Percentiles rank a stretch among this genome's conserved stretches.
phyloP scores from a whole-genome alignment of 2,329 filamentous ascomycete genomes.

The Elsinoe perseae region DNA sequence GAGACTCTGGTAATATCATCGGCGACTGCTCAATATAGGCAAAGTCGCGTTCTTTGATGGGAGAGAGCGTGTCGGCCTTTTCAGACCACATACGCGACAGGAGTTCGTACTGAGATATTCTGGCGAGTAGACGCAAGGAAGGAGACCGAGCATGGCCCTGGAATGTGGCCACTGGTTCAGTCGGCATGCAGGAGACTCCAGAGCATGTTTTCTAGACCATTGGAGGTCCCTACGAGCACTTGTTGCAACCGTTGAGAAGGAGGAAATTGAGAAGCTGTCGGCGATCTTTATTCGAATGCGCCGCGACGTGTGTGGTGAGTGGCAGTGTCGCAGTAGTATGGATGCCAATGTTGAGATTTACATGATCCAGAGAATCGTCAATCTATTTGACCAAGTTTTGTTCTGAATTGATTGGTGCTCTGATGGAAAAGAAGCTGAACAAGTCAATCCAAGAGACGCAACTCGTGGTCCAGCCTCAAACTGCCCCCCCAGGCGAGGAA shows the following conservation, averaged over 20 bases:
- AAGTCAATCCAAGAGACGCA: not conserved
- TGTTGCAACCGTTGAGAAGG: constrained; percentile 7
- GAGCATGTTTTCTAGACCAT: constrained; percentile 13
- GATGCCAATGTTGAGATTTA: not conserved
- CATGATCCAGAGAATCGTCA: not conserved
- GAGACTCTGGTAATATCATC: constrained; percentile 38
- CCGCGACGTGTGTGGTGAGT: not conserved
- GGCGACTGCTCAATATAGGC: constrained; percentile 37
- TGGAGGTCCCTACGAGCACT: not conserved
- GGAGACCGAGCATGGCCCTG: constrained; percentile 18
- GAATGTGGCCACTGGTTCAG: constrained; percentile 14
- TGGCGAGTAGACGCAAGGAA: constrained; percentile 18
- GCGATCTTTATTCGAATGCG: not conserved
- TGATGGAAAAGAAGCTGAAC: not conserved
- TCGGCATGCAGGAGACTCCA: constrained; percentile 16
- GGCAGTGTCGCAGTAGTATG: not conserved
- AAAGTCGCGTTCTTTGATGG: constrained; percentile 34
- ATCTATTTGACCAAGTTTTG: not conserved
- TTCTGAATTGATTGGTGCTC: not conserved
- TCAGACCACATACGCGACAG: constrained; percentile 21
- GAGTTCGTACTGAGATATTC: constrained; percentile 18
- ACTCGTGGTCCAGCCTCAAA: not conserved
- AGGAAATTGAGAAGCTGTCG: not conserved
- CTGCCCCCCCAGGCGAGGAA: not conserved
- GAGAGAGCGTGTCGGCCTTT: constrained; percentile 20